Conservation (phyloP, 345 rosid genomes). For the Eucalyptus urophylla region DNA sequence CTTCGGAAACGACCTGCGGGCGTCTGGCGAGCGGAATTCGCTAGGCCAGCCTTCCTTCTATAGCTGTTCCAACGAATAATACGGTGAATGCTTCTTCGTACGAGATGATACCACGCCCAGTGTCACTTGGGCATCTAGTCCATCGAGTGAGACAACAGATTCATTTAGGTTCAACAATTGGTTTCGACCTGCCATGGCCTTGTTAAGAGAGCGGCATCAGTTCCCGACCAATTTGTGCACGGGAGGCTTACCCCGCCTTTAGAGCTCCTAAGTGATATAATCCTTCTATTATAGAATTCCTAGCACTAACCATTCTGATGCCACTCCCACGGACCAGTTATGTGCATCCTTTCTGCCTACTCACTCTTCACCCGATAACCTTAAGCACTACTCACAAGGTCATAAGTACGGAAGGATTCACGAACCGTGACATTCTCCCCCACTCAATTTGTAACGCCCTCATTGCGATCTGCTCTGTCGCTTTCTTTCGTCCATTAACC, state of each 20-base stretch:
- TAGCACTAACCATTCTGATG: rapidly evolving
- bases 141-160: rapidly evolving
- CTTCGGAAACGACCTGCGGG: rapidly evolving
- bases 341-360: rapidly evolving
- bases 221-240: too few species aligned
- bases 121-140: rapidly evolving
- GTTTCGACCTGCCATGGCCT: rapidly evolving
- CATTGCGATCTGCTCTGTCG: too few species aligned
- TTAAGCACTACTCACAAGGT: too few species aligned
- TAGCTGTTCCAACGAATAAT: rapidly evolving
- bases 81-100: too few species aligned
- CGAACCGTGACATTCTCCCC: too few species aligned
- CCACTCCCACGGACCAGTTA: rapidly evolving
- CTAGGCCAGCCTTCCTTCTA: rapidly evolving
- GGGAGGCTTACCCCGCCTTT: rapidly evolving
- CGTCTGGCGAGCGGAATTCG: rapidly evolving
- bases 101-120: rapidly evolving
- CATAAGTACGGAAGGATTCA: too few species aligned
- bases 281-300: rapidly evolving
- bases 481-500: too few species aligned
- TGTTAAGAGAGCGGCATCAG: rapidly evolving
- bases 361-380: too few species aligned
- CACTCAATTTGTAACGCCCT: too few species aligned
- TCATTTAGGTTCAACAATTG: rapidly evolving
- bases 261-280: too few species aligned